Conservation (phyloP, 2,329 filamentous ascomycete species). For the Phoma herbarum region DNA sequence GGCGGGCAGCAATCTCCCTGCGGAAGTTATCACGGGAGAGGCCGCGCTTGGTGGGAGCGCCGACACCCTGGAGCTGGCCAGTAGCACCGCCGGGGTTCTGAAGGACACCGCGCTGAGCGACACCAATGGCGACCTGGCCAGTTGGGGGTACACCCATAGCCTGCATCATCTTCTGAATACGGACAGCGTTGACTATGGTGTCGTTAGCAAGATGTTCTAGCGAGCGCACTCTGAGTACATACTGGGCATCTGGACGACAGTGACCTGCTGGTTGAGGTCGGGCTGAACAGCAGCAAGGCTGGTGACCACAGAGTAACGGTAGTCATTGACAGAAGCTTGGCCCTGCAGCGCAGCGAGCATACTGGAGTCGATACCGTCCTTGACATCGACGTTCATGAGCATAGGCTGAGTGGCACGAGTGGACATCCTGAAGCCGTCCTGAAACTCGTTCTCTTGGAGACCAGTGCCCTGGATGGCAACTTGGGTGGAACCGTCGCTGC, state of each 20-base stretch:
- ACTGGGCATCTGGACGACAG: constrained; percentile 50
- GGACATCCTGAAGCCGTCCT: constrained; percentile 51
- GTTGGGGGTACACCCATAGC: constrained; percentile 42
- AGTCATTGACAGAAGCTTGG: constrained; percentile 45
- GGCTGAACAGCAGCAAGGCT: constrained; percentile 47
- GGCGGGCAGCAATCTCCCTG: constrained; percentile 33
- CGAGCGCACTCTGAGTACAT: constrained; percentile 16
- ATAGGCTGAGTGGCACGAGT: constrained; percentile 48
- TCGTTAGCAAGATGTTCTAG: constrained; percentile 21
- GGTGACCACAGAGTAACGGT: constrained; percentile 47
- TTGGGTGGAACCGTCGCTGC: constrained; percentile 34
- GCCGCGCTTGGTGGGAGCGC: constrained; percentile 30
- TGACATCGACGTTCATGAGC: constrained; percentile 49
- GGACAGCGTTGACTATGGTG: constrained; percentile 44
- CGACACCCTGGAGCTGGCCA: constrained; percentile 38
- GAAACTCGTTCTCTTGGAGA: constrained; percentile 51
- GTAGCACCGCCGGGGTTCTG: constrained; percentile 50
- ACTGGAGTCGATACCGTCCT: constrained; percentile 44
- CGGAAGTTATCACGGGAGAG: constrained; percentile 37
- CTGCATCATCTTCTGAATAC: constrained; percentile 50
- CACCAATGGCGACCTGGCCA: constrained; percentile 44
- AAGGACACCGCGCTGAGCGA: constrained; percentile 50
- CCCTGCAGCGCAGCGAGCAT: constrained; percentile 48
- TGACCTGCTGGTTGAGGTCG: constrained; percentile 47
- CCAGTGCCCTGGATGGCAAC: constrained; percentile 48